Evolutionary conservation across 2,329 filamentous ascomycete species (phyloP).

Genomic region (Xylariales sp.): DNA sequence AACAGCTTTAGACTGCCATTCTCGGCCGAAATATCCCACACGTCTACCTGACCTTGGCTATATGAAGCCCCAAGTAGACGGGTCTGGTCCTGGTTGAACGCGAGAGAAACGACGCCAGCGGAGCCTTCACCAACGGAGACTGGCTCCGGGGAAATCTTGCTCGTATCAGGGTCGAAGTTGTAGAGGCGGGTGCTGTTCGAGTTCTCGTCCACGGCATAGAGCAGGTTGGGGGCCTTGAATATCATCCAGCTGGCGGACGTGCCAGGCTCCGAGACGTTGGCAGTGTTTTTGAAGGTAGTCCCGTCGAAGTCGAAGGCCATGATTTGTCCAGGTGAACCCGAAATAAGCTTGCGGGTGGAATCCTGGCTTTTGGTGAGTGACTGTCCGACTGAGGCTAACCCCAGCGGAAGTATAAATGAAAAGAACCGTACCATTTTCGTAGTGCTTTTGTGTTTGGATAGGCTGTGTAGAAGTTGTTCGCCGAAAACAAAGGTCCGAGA

Average conservation of each 20-base stretch:
- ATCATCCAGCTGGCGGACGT: constrained; percentile 41
- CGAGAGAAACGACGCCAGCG: constrained; percentile 42
- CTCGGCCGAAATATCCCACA: constrained; percentile 36
- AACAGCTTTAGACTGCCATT: constrained; percentile 31
- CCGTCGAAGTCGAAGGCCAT: constrained; percentile 3
- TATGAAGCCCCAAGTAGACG: constrained; percentile 42
- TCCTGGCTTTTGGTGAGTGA: background rate
- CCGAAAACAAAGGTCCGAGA: no score
- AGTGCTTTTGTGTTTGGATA: background rate
- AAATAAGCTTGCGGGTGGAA: background rate
- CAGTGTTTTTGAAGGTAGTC: constrained; percentile 3
- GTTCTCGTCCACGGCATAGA: constrained; percentile 47
- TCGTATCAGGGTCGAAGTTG: constrained; percentile 28
- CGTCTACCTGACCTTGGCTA: constrained; percentile 35
- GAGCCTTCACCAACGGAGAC: constrained; percentile 30
- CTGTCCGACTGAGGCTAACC: background rate
- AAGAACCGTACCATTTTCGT: constrained; percentile 3
- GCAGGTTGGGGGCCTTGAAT: constrained; percentile 31
- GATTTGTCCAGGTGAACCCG: constrained; percentile 5
- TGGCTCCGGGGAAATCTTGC: constrained; percentile 21
- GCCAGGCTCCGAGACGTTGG: constrained; percentile 26
- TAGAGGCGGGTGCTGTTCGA: constrained; percentile 34
- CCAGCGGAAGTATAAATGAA: background rate
- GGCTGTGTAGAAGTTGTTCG: background rate
- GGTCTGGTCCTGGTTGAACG: constrained; percentile 38